phyloP scores from a whole-genome alignment of 192 early-diverging fungal genomes.

The Gonapodya sp. region DNA sequence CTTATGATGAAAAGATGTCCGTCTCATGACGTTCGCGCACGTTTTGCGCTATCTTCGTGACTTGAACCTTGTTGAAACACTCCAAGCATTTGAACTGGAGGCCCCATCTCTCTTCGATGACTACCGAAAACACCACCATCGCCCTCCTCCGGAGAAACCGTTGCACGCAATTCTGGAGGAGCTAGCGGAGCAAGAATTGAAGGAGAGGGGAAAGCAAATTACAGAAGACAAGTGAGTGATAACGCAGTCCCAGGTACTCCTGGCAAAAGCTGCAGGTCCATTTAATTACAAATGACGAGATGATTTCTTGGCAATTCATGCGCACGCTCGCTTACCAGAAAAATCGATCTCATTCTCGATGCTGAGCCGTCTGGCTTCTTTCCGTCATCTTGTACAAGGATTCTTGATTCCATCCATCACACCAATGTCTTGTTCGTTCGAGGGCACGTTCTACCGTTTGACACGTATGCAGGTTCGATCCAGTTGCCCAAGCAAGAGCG shows the following conservation, averaged over 20 bases:
- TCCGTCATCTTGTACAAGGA: slow-evolving; percentile 22
- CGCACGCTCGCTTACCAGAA: background rate
- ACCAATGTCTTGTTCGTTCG: slow-evolving; percentile 47
- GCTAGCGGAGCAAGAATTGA: background rate
- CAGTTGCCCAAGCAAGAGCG: slow-evolving; percentile 21
- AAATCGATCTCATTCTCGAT: background rate
- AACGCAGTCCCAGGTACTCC: too few relatives aligned
- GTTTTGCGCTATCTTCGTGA: background rate
- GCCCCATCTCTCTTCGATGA: background rate
- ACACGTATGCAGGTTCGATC: slow-evolving; percentile 14
- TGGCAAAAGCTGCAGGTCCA: background rate
- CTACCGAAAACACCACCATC: background rate
- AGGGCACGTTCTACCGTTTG: slow-evolving; percentile 20
- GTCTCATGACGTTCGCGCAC: background rate
- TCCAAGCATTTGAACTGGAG: background rate
- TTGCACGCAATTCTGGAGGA: background rate
- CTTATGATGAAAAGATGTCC: background rate
- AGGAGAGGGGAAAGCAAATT: background rate
- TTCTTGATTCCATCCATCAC: slow-evolving; percentile 35
- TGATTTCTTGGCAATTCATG: too few relatives aligned
- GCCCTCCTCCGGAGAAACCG: background rate
- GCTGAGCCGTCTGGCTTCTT: slow-evolving; percentile 14
- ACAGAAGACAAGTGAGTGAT: background rate
- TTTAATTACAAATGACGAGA: too few relatives aligned
- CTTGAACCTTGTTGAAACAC: background rate